Base-by-base conservation (phyloP, 2,329 filamentous ascomycete genomes). In the Microdochium bolleyi region DNA sequence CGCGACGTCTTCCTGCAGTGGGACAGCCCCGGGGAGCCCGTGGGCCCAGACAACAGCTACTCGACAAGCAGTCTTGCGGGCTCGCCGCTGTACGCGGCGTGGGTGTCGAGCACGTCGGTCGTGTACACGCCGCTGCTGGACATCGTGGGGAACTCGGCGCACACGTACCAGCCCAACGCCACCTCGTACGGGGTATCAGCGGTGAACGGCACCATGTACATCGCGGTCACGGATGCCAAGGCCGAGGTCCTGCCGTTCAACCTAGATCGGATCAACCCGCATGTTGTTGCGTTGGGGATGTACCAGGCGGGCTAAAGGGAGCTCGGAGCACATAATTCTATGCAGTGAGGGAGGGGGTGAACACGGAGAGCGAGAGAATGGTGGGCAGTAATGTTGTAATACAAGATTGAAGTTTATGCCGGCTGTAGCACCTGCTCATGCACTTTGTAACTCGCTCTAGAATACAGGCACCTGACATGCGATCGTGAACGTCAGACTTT, bases 31-130 rank as follows among this genome's bases (percentile, higher is more conserved):
- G 87, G 87, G 1, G 69, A 78, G 59, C 61, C 77, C 0, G 78
- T 92, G 2, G 88, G 88, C 0, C 88, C 88, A 0, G 91, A 92
- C 67, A 88, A 88, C 71, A 86, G 80, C 62, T 92, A 92, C 64
- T 69, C 89, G 50, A 92, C 88, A 0, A 64, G 66, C 2, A 79
- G 74, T 1, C 73, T 74, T 0, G 85, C 84, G 0, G 75, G 74
- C 3, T 60, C 66, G 5, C 84, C 88, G 1, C 69, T 72, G 54
- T 92, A 77, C 57, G 87, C 88, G 1, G 78, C 82, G 0, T 92
- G 88, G 87, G 84, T 87, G 1, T 78, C 76, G 1, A 88, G 92
- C 71, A 71, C 92, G 19, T 88, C 87, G 55, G 73, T 85, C 13
- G 92, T 88, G 0, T 87, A 86, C 62, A 77, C 82, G 1, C 70